These are phyloP conservation scores for Phytophthora pisi DNA, from an alignment of 352 stramenopile genomes.

Conservation along the genomic window DNA sequence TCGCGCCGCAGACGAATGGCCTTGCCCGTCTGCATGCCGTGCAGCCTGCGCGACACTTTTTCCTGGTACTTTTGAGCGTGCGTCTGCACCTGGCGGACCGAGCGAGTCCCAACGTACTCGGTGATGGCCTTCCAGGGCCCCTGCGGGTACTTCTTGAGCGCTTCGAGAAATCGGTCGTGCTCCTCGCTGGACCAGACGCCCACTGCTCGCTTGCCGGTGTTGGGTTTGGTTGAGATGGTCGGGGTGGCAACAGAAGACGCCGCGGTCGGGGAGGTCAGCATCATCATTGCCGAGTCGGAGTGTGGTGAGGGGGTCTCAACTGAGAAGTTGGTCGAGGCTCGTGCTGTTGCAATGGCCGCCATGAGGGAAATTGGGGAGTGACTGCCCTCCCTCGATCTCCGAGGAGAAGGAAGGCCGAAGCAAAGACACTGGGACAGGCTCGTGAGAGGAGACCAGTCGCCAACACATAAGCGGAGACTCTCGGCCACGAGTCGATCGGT, in stretches of 20 bases:
- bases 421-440: slow-evolving; percentile 34
- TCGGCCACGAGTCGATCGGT: slow-evolving; percentile 23
- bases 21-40: slow-evolving; percentile 66
- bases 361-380: slow-evolving; percentile 38
- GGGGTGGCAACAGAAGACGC: neutral
- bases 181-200: slow-evolving; percentile 64
- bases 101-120: slow-evolving; percentile 51
- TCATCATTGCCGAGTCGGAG: slow-evolving; percentile 12
- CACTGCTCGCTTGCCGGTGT: slow-evolving; percentile 25
- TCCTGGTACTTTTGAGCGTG: slow-evolving; percentile 75
- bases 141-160: slow-evolving; percentile 54
- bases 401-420: neutral
- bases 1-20: slow-evolving; percentile 51
- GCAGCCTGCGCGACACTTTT: slow-evolving; percentile 64
- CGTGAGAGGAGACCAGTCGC: slow-evolving; percentile 9
- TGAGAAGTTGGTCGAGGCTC: slow-evolving; percentile 20
- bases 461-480: slow-evolving; percentile 29
- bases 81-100: slow-evolving; percentile 71
- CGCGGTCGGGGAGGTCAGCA: slow-evolving; percentile 18
- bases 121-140: slow-evolving; percentile 60
- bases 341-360: slow-evolving; percentile 20
- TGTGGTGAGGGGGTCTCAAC: slow-evolving; percentile 5
- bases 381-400: slow-evolving; percentile 9
- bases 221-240: slow-evolving; percentile 9
- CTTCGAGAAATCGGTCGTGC: slow-evolving; percentile 62